A percentile compares a stretch with the other conserved stretches of the same genome.
Conservation (phyloP, 1,284 basidiomycete genomes). For the Fomitopsis betulina region DNA sequence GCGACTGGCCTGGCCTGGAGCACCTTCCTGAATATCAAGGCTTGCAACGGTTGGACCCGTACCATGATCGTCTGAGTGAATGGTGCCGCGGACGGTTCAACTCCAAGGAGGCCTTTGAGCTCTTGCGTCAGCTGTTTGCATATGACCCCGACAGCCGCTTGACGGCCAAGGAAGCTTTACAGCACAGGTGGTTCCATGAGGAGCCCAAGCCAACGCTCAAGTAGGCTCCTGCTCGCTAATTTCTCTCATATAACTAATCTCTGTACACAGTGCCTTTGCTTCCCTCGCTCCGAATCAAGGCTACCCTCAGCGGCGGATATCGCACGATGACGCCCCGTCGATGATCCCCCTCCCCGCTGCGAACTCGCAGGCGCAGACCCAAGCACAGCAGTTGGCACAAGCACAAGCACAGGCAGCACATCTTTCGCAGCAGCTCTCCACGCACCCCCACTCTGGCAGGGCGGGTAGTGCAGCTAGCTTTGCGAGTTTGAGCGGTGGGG, state of each 20-base stretch:
- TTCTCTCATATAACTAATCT: neutral
- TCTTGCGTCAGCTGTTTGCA: slow-evolving; percentile 80
- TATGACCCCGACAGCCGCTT: slow-evolving; percentile 90
- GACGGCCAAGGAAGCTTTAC: slow-evolving; percentile 77
- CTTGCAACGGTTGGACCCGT: slow-evolving; percentile 79
- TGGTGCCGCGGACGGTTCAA: slow-evolving; percentile 78
- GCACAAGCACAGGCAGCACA: slow-evolving; percentile 35
- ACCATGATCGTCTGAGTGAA: slow-evolving; percentile 59
- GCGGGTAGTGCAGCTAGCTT: slow-evolving; percentile 46
- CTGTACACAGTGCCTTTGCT: slow-evolving; percentile 53
- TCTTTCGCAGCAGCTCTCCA: slow-evolving; percentile 25
- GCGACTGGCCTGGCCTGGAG: slow-evolving; percentile 85
- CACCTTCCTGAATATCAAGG: slow-evolving; percentile 87
- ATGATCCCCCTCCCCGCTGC: slow-evolving; percentile 60
- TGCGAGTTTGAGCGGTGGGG: slow-evolving; percentile 42
- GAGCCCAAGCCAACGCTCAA: slow-evolving; percentile 73
- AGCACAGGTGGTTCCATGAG: slow-evolving; percentile 80
- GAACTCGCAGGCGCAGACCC: slow-evolving; percentile 31
- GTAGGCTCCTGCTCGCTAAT: slow-evolving; percentile 34
- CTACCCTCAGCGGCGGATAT: slow-evolving; percentile 70
- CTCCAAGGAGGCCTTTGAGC: slow-evolving; percentile 68
- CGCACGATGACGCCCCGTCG: slow-evolving; percentile 74
- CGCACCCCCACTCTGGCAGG: slow-evolving; percentile 41
- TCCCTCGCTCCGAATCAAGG: slow-evolving; percentile 50
- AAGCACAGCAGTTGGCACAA: slow-evolving; percentile 32